Base-by-base conservation (phyloP, 2,329 filamentous ascomycete genomes). In the Meredithiella fracta region DNA sequence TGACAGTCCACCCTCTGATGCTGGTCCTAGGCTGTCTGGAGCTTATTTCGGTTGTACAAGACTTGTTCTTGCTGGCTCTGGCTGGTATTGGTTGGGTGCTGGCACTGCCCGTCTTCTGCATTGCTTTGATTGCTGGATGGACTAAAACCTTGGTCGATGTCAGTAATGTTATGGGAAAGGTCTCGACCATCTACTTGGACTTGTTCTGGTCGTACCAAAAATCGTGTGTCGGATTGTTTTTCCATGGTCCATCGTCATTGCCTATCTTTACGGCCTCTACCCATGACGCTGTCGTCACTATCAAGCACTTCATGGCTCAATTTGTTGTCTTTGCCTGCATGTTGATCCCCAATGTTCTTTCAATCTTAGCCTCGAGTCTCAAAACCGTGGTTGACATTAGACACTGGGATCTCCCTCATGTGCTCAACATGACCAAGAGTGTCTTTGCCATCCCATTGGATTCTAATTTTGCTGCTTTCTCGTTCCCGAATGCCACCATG, bases 1-100 rank as follows among this genome's bases (percentile, higher is more conserved):
- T 90, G 52, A 66, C 91, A 23, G 87, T 86, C 11, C 88, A 89
- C 61, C 91, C 91, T 1, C 71, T 87, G 65, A 77, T 88, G 14
- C 81, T 91, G 3, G 71, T 94, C 22, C 80, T 80, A 51, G 74
- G 89, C 42, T 65, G 89, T 8, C 86, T 90, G 47, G 78, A 80
- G 55, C 66, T 82, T 42, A 85, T 85, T n/a, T 89, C 89, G 63
- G 74, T 94, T 47, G 67, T 89, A 29, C 84, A 94, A 60, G 91
- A 97, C 64, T 69, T 79, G 3, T 75, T 76, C 2, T 74, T 92
- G n/a, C 76, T 86, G 40, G 64, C 79, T 31, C 70, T 80, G 20
- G 85, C 83, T 1, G 70, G 75, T 3, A 17, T 23, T 6, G 26
- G 25, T 14, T 59, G 55, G 38, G 8, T 56, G 15, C 14, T 59